Conservation (phyloP, 352 stramenopile genomes). For the Globisporangium splendens region DNA sequence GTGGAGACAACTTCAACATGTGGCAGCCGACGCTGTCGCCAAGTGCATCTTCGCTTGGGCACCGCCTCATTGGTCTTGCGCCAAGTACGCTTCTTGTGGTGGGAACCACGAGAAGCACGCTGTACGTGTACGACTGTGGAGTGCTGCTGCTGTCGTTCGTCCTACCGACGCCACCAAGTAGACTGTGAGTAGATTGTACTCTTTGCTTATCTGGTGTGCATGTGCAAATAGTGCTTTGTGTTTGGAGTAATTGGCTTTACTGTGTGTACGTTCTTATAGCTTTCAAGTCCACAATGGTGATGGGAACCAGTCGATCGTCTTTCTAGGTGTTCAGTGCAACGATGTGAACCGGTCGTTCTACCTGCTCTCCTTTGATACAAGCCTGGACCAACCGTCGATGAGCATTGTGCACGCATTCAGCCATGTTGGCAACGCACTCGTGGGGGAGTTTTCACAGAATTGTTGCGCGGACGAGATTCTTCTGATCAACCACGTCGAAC, state of each 20-base stretch:
- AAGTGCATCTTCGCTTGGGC: neutral
- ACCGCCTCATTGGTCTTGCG: constrained; percentile 12
- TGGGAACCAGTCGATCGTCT: neutral
- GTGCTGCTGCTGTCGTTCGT: constrained; percentile 43
- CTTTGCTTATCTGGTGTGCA: neutral
- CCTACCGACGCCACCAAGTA: constrained; percentile 25
- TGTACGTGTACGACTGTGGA: constrained; percentile 46
- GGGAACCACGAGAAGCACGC: constrained; percentile 37
- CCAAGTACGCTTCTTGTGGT: constrained; percentile 32
- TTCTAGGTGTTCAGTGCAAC: constrained; percentile 38
- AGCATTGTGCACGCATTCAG: constrained; percentile 47
- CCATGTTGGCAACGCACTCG: constrained; percentile 35
- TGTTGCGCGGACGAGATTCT: constrained; percentile 25
- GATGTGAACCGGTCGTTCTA: constrained; percentile 47
- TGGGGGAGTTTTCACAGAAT: constrained; percentile 27
- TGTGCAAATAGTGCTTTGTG: neutral
- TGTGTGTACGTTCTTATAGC: constrained; percentile 14
- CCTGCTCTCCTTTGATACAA: constrained; percentile 41
- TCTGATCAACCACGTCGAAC: constrained; percentile 33
- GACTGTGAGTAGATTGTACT: constrained; percentile 36
- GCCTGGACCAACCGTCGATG: constrained; percentile 24
- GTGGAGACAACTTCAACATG: neutral
- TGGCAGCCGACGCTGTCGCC: neutral
- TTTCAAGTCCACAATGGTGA: constrained; percentile 15
- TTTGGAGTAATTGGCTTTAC: constrained; percentile 1